A percentile compares a stretch with the other conserved stretches of the same genome.
Conservation (phyloP, 2,329 filamentous ascomycete genomes). For the Cytospora paraplurivora region DNA sequence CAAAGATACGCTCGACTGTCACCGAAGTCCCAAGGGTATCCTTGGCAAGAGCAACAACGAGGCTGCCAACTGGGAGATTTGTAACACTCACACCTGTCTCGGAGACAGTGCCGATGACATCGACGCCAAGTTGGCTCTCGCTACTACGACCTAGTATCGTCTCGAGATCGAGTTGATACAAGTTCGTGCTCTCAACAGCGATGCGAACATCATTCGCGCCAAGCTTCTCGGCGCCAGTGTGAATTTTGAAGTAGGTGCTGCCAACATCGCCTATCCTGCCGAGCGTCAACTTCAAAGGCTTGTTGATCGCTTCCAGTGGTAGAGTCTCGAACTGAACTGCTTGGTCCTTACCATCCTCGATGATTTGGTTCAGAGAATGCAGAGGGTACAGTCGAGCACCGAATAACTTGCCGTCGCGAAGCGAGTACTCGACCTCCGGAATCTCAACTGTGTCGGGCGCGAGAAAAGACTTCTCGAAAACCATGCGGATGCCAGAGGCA, state of each 20-base stretch:
- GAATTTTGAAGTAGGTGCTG: constrained; percentile 31
- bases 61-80: constrained; percentile 41
- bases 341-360: constrained; percentile 40
- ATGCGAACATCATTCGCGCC: constrained; percentile 44
- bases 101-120: constrained; percentile 44
- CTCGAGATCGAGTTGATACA: constrained; percentile 44
- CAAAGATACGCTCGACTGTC: constrained; percentile 41
- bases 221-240: constrained; percentile 30
- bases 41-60: constrained; percentile 45
- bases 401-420: constrained; percentile 41
- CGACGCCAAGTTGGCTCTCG: constrained; percentile 42
- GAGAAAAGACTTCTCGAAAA: constrained; percentile 35
- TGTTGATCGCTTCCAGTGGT: neutral
- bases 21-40: constrained; percentile 42
- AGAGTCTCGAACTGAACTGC: constrained; percentile 9
- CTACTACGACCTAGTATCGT: constrained; percentile 38
- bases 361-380: constrained; percentile 44
- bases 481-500: neutral
- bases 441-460: constrained; percentile 24
- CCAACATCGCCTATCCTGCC: constrained; percentile 15
- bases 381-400: constrained; percentile 50
- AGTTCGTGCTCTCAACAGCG: constrained; percentile 39
- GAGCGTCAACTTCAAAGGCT: constrained; percentile 30
- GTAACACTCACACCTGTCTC: constrained; percentile 39
- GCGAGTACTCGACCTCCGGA: constrained; percentile 48